Evolutionary conservation across 2,329 filamentous ascomycete species (phyloP), one percentile per base, ranked within the genome.

Genomic region (Xylariaceae sp.): DNA sequence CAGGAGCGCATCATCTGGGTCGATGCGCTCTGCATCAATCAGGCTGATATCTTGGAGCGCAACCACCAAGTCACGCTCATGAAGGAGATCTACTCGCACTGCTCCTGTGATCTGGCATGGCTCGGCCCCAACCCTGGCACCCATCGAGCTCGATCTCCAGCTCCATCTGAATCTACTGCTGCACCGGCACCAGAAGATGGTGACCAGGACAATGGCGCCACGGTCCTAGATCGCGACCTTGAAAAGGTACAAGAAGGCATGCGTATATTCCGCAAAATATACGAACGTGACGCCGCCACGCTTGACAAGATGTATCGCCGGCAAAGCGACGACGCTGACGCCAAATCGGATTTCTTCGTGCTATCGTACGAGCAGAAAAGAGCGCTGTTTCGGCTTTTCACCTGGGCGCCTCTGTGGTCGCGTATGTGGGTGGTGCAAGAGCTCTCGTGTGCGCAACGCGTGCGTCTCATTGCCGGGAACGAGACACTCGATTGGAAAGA

Each of bases 401-500:
- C 45, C 1, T 17, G 11, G 15, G 23, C 57, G 4, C 18, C 35
- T 6, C 18, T 55, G 30, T 59, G 57, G 57, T 51, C 51, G 2
- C 51, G 57, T 15, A 42, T 52, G 11, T 59, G 57, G 52, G 45
- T 55, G 15, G 54, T 56, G 53, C 57, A 59, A 48, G 53, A 59
- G 48, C 15, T 59, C 11, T 51, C 57, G 4, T 55, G 52, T 23
- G 52, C 57, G 4, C n/a, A 17, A 7, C 47, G 30, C 2, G 52
- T 59, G 11, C 17, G 47, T 15, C 53, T 59, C 8, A 4, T 59
- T n/a, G 53, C 48, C 4, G 53, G 52, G 10, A 52, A 7, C 3
- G 57, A 59, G 49, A 55, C 48, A 2, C 37, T 56, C 8, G 57
- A 59, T 17, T 59, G 57, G 57, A 42, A 37, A 6, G 18, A 45